These are phyloP conservation scores for Lentinula novae-zelandiae DNA, from an alignment of 1,284 basidiomycete species.

Conservation along the genomic window DNA sequence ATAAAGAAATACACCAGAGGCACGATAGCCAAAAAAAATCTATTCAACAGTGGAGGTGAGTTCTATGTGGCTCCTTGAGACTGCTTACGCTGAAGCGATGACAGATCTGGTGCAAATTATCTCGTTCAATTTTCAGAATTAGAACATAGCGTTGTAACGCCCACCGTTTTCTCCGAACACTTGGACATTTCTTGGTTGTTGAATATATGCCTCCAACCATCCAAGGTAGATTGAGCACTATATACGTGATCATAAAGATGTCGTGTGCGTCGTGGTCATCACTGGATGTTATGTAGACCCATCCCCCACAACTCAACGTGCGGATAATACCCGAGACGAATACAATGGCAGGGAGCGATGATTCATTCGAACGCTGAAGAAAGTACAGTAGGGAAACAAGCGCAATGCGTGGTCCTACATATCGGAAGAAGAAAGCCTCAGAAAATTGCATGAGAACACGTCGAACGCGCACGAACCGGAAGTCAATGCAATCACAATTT, in stretches of 20 bases:
- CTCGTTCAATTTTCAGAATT: not conserved
- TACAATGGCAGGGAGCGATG: conserved; percentile 52
- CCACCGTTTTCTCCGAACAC: conserved; percentile 50
- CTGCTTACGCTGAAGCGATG: conserved; percentile 47
- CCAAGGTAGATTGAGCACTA: conserved; percentile 82
- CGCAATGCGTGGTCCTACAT: conserved; percentile 72
- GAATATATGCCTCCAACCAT: conserved; percentile 72
- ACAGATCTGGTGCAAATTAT: conserved; percentile 35
- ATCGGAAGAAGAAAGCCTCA: conserved; percentile 5
- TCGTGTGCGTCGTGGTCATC: conserved; percentile 86
- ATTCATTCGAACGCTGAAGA: conserved; percentile 42
- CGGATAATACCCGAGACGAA: conserved; percentile 67
- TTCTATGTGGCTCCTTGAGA: not conserved
- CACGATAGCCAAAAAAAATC: conserved; percentile 68
- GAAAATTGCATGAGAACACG: not conserved
- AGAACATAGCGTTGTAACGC: conserved; percentile 16
- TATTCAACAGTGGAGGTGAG: conserved; percentile 21
- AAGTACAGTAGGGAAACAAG: conserved; percentile 76
- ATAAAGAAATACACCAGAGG: conserved; percentile 84
- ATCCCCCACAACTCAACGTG: conserved; percentile 85
- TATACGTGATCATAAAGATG: conserved; percentile 84
- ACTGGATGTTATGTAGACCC: conserved; percentile 87
- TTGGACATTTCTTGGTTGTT: conserved; percentile 40
- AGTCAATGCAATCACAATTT: conserved; percentile 85
- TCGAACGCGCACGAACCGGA: conserved; percentile 48